Conservation (phyloP, 2,329 filamentous ascomycete genomes). For the Mycosphaerella sp. region DNA sequence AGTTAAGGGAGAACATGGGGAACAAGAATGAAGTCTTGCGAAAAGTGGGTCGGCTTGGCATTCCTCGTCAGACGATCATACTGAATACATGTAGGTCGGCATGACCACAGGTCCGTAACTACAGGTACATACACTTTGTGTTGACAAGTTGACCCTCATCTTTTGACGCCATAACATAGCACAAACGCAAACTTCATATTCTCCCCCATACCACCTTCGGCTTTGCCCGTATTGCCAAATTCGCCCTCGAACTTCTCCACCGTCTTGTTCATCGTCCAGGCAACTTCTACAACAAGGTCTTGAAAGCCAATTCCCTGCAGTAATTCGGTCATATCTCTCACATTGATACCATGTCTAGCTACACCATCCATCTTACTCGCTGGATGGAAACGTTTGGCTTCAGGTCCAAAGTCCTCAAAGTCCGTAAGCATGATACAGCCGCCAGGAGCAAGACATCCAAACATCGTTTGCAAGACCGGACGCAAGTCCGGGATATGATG, state of each 20-base stretch:
- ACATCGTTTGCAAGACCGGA: constrained; percentile 24
- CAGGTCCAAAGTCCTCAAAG: constrained; percentile 26
- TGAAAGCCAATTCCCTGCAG: constrained; percentile 21
- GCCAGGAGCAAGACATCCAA: constrained; percentile 20
- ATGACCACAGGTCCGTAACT: no score
- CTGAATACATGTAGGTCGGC: no score
- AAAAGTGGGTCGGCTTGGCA: no score
- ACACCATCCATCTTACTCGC: constrained; percentile 24
- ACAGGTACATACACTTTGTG: no score
- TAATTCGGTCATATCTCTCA: constrained; percentile 17
- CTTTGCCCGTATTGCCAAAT: constrained; percentile 17
- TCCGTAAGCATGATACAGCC: constrained; percentile 26
- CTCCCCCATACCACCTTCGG: constrained; percentile 16
- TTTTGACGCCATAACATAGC: constrained; percentile 22
- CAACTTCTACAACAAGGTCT: constrained; percentile 20
- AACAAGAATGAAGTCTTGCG: background rate
- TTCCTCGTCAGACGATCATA: no score
- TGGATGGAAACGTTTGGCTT: constrained; percentile 26
- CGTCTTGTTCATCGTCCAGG: constrained; percentile 26
- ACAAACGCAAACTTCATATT: constrained; percentile 26
- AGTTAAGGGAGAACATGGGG: background rate
- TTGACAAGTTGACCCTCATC: background rate
- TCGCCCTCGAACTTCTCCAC: constrained; percentile 30
- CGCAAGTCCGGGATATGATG: constrained; percentile 26
- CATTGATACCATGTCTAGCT: constrained; percentile 25